A percentile compares a stretch with the other conserved stretches of the same genome.
Evolutionary conservation across 2,329 filamentous ascomycete species (phyloP).

Genomic region (Harringtonia lauricola): DNA sequence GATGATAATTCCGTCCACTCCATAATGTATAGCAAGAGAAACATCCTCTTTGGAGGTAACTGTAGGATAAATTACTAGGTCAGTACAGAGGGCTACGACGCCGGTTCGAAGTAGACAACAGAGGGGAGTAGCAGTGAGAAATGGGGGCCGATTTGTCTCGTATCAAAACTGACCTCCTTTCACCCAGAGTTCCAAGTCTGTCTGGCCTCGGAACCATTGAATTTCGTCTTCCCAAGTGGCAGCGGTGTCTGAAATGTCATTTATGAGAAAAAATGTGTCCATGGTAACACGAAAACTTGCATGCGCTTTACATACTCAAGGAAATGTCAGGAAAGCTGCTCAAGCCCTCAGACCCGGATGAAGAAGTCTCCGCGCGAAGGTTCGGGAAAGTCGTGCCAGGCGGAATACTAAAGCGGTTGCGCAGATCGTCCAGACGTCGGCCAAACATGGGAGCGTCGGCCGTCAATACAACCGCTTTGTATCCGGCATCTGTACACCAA

Average conservation of each 20-base stretch:
- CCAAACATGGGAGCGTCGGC: constrained; percentile 43
- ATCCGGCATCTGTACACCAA: neutral
- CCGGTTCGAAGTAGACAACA: too few species aligned
- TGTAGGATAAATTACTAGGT: constrained; percentile 11
- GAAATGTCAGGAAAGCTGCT: too few species aligned
- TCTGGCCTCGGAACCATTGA: too few species aligned
- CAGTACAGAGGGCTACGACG: neutral
- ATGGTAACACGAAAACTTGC: too few species aligned
- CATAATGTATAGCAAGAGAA: constrained; percentile 1
- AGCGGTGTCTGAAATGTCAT: neutral
- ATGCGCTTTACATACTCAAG: too few species aligned
- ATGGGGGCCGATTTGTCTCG: too few species aligned
- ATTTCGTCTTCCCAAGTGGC: too few species aligned
- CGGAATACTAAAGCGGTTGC: constrained; percentile 38
- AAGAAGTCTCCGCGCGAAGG: neutral
- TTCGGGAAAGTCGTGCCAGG: constrained; percentile 22
- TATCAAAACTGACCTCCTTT: constrained; percentile 25
- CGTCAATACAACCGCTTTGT: constrained; percentile 31
- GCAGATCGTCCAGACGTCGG: constrained; percentile 38
- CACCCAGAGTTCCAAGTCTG: constrained; percentile 36
- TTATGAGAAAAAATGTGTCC: neutral
- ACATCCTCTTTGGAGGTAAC: constrained; percentile 12
- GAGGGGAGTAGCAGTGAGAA: too few species aligned
- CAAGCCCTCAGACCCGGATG: too few species aligned
- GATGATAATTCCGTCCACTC: constrained; percentile 22